phyloP scores from a whole-genome alignment of 306 rosid species.

The Cucurbita maxima region DNA sequence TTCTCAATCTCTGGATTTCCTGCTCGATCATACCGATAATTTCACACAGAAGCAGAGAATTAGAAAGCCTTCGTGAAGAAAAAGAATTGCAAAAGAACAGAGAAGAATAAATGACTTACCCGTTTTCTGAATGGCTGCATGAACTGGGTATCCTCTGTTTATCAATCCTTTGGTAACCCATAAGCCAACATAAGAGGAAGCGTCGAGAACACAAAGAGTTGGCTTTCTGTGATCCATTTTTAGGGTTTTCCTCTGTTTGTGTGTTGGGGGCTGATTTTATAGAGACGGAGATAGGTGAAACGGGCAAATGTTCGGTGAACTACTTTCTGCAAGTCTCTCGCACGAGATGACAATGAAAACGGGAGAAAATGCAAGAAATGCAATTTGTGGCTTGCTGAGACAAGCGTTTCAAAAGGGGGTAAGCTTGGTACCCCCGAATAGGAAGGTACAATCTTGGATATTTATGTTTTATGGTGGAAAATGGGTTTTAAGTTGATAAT shows the following conservation, averaged over 20 bases:
- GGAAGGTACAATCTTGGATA: neutral
- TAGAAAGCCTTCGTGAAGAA: neutral
- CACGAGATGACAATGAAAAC: neutral
- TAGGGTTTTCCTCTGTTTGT: neutral
- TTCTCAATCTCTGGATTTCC: slow-evolving; percentile 25
- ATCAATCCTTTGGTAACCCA: slow-evolving; percentile 30
- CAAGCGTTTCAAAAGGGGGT: neutral
- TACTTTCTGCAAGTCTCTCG: neutral
- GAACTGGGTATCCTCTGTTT: slow-evolving; percentile 28
- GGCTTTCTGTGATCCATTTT: slow-evolving; percentile 17
- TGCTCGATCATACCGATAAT: slow-evolving; percentile 1
- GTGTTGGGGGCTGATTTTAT: neutral
- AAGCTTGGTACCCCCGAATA: neutral
- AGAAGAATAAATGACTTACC: neutral
- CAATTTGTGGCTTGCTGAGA: neutral
- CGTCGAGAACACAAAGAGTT: slow-evolving; percentile 29
- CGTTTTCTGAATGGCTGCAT: slow-evolving; percentile 23
- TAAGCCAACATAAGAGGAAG: slow-evolving; percentile 35
- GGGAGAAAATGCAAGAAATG: neutral
- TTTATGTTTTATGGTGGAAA: neutral
- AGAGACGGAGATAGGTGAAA: neutral
- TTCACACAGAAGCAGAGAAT: neutral
- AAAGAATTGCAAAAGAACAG: neutral
- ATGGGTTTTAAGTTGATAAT: neutral
- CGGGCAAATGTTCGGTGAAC: neutral